A percentile compares a stretch with the other conserved stretches of the same genome.
Conservation (phyloP, 140 eudicot genomes). For the Erigeron philadelphicus region DNA sequence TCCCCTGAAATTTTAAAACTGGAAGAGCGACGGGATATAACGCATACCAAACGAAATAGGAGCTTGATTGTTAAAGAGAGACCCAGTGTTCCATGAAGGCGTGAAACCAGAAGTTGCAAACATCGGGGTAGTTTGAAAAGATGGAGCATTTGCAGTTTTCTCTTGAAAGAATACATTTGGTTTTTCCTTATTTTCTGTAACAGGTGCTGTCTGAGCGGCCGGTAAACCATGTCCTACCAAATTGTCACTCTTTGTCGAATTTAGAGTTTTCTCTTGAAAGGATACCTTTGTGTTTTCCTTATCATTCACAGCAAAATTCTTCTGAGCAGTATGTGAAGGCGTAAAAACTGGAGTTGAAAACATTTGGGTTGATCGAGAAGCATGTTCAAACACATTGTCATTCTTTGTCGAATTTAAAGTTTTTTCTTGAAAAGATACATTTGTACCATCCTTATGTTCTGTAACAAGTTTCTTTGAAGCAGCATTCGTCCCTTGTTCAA, state of each 20-base stretch:
- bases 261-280: conserved; percentile 29
- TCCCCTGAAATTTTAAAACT: neutral
- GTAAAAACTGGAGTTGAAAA: conserved; percentile 39
- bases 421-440: conserved; percentile 33
- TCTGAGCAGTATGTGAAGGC: conserved; percentile 31
- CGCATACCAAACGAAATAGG: conserved; percentile 55
- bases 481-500: conserved; percentile 33
- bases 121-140: conserved; percentile 29
- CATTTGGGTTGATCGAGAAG: conserved; percentile 28
- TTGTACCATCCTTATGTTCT: conserved; percentile 40
- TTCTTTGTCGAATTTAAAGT: neutral
- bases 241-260: conserved; percentile 42
- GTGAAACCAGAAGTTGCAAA: conserved; percentile 39
- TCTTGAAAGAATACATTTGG: conserved; percentile 29
- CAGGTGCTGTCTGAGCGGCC: conserved; percentile 33
- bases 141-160: conserved; percentile 34
- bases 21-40: neutral
- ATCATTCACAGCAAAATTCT: conserved; percentile 37
- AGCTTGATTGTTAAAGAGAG: conserved; percentile 31
- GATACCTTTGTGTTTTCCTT: conserved; percentile 34
- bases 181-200: conserved; percentile 39
- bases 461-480: conserved; percentile 34
- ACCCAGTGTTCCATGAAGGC: conserved; percentile 48
- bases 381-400: neutral
- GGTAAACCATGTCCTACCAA: conserved; percentile 31